A percentile compares a stretch with the other conserved stretches of the same genome.
These are phyloP conservation scores for Oldenlandia corymbosa DNA, from an alignment of 257 asterid genomes.

Conservation along the genomic window DNA sequence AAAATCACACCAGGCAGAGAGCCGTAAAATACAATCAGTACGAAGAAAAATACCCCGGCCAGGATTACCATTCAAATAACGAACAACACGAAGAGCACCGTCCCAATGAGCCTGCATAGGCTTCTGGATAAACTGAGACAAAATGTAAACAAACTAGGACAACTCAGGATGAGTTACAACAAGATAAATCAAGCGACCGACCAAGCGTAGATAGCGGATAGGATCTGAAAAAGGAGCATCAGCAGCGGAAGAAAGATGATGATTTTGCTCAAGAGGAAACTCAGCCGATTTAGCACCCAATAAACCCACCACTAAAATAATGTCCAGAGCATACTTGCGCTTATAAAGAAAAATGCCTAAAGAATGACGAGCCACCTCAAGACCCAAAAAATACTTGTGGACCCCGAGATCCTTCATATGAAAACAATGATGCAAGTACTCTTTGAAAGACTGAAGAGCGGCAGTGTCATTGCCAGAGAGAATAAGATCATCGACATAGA, in stretches of 20 bases:
- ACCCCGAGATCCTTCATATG: background rate
- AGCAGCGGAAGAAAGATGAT: background rate
- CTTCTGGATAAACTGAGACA: background rate
- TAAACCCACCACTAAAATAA: background rate
- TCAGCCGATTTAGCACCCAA: background rate
- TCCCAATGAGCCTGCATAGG: background rate
- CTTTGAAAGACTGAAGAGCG: background rate
- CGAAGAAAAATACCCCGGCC: background rate
- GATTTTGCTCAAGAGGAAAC: background rate
- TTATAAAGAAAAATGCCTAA: background rate
- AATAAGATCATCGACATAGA: conserved; percentile 4
- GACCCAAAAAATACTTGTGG: background rate
- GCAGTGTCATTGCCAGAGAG: background rate
- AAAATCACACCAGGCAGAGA: background rate
- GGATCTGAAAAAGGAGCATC: background rate
- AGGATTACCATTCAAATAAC: background rate
- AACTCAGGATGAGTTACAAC: no score
- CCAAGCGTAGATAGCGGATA: background rate
- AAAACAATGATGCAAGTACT: background rate
- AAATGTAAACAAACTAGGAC: background rate
- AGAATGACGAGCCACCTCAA: background rate
- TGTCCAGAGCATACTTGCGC: background rate
- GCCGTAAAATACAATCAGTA: background rate
- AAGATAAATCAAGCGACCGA: background rate
- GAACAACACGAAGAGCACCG: background rate